These are phyloP conservation scores for Pulveroboletus sp. DNA, from an alignment of 768 basidiomycete genomes.

Conservation along the genomic window DNA sequence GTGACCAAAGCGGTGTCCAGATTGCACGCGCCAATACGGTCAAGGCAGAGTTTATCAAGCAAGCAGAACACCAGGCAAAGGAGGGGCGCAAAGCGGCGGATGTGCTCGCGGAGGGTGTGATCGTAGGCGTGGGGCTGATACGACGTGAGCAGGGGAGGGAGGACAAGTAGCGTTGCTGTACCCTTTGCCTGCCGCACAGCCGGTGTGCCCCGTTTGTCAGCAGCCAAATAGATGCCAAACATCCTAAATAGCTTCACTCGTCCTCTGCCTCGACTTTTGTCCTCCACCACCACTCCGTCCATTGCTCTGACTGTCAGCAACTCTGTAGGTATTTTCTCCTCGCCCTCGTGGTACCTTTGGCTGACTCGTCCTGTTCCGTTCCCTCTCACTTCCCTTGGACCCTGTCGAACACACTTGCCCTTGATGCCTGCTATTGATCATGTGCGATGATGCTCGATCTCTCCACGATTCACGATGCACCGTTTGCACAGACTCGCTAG, in stretches of 20 bases:
- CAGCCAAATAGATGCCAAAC: slow-evolving; percentile 37
- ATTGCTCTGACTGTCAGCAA: background rate
- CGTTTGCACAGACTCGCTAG: slow-evolving; percentile 13
- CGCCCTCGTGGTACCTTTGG: background rate
- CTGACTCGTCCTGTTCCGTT: background rate
- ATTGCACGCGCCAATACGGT: slow-evolving; percentile 64
- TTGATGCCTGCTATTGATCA: slow-evolving; percentile 29
- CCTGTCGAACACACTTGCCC: background rate
- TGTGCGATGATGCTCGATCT: slow-evolving; percentile 36
- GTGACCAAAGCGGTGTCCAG: slow-evolving; percentile 29
- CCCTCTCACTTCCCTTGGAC: background rate
- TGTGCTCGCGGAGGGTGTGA: slow-evolving; percentile 65
- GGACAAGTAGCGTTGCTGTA: background rate
- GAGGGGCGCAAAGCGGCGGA: slow-evolving; percentile 71
- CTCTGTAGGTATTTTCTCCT: slow-evolving; percentile 8
- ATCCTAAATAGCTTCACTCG: slow-evolving; percentile 31
- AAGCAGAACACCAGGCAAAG: slow-evolving; percentile 58
- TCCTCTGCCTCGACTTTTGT: slow-evolving; percentile 15
- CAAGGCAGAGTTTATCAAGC: slow-evolving; percentile 65
- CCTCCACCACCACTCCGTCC: slow-evolving; percentile 25
- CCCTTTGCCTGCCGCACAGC: slow-evolving; percentile 4
- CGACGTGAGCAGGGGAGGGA: slow-evolving; percentile 34
- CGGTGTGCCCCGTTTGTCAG: slow-evolving; percentile 22
- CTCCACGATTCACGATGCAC: slow-evolving; percentile 13
- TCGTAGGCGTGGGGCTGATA: slow-evolving; percentile 74